Evolutionary conservation across 1,284 basidiomycete genomes (phyloP), one percentile per base, ranked within the genome.

Genomic region (Sporisorium graminicola): DNA sequence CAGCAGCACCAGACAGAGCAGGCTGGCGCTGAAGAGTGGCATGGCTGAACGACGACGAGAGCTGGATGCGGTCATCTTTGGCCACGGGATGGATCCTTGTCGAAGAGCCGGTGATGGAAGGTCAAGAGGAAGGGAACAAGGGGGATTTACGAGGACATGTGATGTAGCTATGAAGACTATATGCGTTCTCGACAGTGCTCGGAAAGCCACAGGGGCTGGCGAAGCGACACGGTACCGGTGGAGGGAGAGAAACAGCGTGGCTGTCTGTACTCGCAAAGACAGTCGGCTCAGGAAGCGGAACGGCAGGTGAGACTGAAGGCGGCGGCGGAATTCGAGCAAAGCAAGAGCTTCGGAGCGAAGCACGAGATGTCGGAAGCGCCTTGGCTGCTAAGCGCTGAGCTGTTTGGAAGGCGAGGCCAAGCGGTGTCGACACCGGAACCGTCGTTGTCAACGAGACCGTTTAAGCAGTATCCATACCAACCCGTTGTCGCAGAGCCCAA

Each of bases 1-100:
- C 40, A 68, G 33, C 3, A 70, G 26, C 18, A 47, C 53, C 6
- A 70, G 61, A 44, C 61, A 70, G 8, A 64, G 60, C 27, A 47
- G 24, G 31, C 18, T 69, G 27, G 52, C 24, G 37, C 54, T 12
- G 22, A 37, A 14, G 4, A 20, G 8, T 0, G 29, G 1, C 51
- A 51, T 63, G 56, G 5, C 58, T 20, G 43, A 35, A 18, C 14
- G 55, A 37, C 20, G 44, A 37, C 20, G 20, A 7, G 27, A 31
- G 29, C 26, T n/a, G 8, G 42, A 33, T 27, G 26, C 8, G 29
- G 18, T 31, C 40, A 20, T 59, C n/a, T 12, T 46, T 27, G 18
- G 13, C 18, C 37, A 22, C n/a, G 12, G 5, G 18, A 18, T 27
- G 37, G 16, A 10, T 31, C 8, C 42, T 16, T 1, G 0, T 29